phyloP scores from a whole-genome alignment of 331 rosid species.

The Malus hybrid region DNA sequence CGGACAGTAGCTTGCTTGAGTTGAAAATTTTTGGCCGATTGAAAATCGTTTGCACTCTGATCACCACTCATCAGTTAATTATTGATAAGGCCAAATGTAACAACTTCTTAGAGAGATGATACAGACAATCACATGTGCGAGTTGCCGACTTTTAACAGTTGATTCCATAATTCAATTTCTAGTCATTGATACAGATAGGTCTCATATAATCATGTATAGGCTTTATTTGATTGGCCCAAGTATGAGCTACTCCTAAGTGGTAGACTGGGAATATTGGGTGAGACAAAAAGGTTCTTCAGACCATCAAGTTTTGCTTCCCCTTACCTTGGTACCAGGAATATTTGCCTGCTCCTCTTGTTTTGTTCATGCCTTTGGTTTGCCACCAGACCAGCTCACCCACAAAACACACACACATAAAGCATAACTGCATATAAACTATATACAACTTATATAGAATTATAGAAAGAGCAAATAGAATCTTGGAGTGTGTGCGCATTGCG shows the following conservation, averaged over 20 bases:
- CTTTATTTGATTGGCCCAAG: neutral
- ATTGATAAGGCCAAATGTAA: too few relatives aligned
- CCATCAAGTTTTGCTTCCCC: slow-evolving; percentile 25
- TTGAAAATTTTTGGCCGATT: too few relatives aligned
- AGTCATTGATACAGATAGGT: too few relatives aligned
- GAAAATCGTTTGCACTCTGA: too few relatives aligned
- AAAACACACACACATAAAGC: neutral
- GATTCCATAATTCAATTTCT: too few relatives aligned
- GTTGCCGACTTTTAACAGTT: too few relatives aligned
- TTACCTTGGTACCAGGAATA: slow-evolving; percentile 32
- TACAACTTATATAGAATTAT: neutral
- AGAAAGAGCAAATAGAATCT: neutral
- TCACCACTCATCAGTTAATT: too few relatives aligned
- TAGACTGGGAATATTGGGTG: neutral
- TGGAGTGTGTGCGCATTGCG: slow-evolving; percentile 24
- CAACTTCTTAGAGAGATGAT: too few relatives aligned
- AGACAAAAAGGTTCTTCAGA: slow-evolving; percentile 12
- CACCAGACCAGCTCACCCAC: neutral
- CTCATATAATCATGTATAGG: too few relatives aligned
- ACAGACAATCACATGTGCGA: too few relatives aligned
- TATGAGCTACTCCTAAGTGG: neutral
- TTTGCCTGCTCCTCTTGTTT: slow-evolving; percentile 11
- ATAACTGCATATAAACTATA: neutral
- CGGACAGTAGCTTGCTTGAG: too few relatives aligned
- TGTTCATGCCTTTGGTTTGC: slow-evolving; percentile 1